These are phyloP conservation scores for Colletotrichum ledebouriae DNA, from an alignment of 2,329 filamentous ascomycete genomes.

Conservation along the genomic window DNA sequence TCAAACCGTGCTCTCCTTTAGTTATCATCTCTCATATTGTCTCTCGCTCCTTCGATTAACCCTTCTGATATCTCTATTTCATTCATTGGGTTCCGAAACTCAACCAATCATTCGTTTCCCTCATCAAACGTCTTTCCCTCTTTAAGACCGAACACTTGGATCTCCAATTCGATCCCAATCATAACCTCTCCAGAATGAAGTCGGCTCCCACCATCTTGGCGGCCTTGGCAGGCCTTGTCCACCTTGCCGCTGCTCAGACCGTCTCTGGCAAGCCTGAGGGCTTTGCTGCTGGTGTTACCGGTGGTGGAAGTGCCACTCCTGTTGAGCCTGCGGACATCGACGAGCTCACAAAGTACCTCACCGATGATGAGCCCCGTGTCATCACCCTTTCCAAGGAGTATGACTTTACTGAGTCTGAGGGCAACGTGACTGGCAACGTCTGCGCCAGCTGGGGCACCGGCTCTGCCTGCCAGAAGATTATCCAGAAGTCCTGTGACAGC, in stretches of 20 bases:
- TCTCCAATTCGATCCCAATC: not conserved
- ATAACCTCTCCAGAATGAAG: slow-evolving; percentile 24
- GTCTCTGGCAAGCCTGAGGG: slow-evolving; percentile 49
- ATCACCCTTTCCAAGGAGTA: slow-evolving; percentile 48
- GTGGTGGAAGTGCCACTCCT: slow-evolving; percentile 62
- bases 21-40: slow-evolving; percentile 9
- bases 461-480: slow-evolving; percentile 43
- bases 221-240: slow-evolving; percentile 29
- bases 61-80: not conserved
- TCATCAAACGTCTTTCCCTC: not conserved
- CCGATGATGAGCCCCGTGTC: slow-evolving; percentile 44
- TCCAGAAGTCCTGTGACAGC: slow-evolving; percentile 36
- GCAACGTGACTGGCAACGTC: slow-evolving; percentile 46
- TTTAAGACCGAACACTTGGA: not conserved
- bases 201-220: slow-evolving; percentile 31
- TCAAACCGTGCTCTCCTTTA: not conserved
- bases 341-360: slow-evolving; percentile 54
- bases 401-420: slow-evolving; percentile 47
- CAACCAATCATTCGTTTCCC: not conserved
- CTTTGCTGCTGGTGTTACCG: slow-evolving; percentile 59
- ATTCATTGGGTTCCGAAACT: slow-evolving; percentile 29
- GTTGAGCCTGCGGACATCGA: slow-evolving; percentile 57
- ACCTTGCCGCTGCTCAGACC: slow-evolving; percentile 28
- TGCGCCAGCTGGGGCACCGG: slow-evolving; percentile 46
- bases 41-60: slow-evolving; percentile 10